These are phyloP conservation scores for Rhizopogon rudus DNA, from an alignment of 768 basidiomycete species.

Conservation along the genomic window DNA sequence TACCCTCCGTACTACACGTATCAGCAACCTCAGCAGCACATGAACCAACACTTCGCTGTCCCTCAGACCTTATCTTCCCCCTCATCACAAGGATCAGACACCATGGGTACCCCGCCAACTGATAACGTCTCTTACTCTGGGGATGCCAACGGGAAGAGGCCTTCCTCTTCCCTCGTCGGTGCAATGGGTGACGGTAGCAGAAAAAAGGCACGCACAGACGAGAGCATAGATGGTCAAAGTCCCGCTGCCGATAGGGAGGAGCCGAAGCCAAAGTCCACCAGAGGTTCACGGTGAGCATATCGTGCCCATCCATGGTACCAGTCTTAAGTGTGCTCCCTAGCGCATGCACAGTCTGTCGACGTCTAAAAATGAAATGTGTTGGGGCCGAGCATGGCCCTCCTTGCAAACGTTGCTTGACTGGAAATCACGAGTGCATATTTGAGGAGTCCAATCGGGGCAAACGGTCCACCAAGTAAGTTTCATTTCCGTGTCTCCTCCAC, in stretches of 20 bases:
- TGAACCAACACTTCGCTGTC: slow-evolving; percentile 51
- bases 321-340: slow-evolving; percentile 34
- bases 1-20: slow-evolving; percentile 60
- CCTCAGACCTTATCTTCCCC: slow-evolving; percentile 67
- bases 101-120: slow-evolving; percentile 67
- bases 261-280: slow-evolving; percentile 74
- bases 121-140: slow-evolving; percentile 51
- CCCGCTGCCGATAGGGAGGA: slow-evolving; percentile 58
- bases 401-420: slow-evolving; percentile 79
- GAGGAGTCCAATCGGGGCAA: slow-evolving; percentile 97
- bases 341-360: slow-evolving; percentile 88
- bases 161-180: slow-evolving; percentile 43
- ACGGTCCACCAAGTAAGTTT: slow-evolving; percentile 69
- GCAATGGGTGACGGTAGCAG: slow-evolving; percentile 34
- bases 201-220: slow-evolving; percentile 62
- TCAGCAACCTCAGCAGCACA: slow-evolving; percentile 44
- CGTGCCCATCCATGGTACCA: not conserved
- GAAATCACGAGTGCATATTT: slow-evolving; percentile 90
- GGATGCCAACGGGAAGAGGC: slow-evolving; percentile 62
- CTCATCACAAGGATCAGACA: slow-evolving; percentile 75
- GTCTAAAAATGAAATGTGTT: slow-evolving; percentile 92
- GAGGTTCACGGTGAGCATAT: slow-evolving; percentile 69
- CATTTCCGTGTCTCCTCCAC: slow-evolving; percentile 11
- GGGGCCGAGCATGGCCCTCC: slow-evolving; percentile 88
- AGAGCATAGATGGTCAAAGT: slow-evolving; percentile 42